Conservation (phyloP, 2,329 filamentous ascomycete species). For the Cercospora zeae-maydis region DNA sequence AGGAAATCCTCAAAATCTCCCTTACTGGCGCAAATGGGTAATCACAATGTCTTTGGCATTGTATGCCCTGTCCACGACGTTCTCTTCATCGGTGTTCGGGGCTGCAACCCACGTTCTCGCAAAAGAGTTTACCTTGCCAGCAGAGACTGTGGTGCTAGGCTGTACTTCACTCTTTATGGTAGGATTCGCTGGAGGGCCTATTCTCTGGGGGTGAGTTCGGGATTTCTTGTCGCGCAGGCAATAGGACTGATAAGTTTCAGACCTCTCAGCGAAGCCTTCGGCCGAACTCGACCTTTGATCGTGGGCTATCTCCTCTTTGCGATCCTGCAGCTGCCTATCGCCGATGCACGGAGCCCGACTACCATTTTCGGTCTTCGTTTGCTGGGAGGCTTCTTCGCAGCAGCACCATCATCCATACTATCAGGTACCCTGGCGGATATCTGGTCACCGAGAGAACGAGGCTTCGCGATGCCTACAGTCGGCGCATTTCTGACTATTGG, state of each 20-base stretch:
- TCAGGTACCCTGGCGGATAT: constrained; percentile 48
- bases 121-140: constrained; percentile 9
- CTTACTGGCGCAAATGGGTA: constrained; percentile 14
- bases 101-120: constrained; percentile 9
- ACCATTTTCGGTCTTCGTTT: constrained; percentile 46
- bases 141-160: constrained; percentile 11
- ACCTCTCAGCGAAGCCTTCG: constrained; percentile 57
- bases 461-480: constrained; percentile 59
- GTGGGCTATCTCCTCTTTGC: constrained; percentile 37
- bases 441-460: constrained; percentile 41
- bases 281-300: constrained; percentile 38
- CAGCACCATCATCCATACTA: constrained; percentile 43
- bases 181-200: constrained; percentile 55
- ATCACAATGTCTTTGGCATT: constrained; percentile 17
- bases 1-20: constrained; percentile 16
- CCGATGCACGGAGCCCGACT: constrained; percentile 42
- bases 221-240: neutral
- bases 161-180: constrained; percentile 61
- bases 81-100: constrained; percentile 16
- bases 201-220: constrained; percentile 38
- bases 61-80: constrained; percentile 15
- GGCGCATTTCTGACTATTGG: constrained; percentile 65
- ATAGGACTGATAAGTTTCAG: neutral
- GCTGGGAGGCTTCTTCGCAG: constrained; percentile 43
- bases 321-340: constrained; percentile 41